A percentile compares a stretch with the other conserved stretches of the same genome.
These are phyloP conservation scores for Lathyrus sativus DNA, from an alignment of 306 rosid genomes.

Conservation along the genomic window DNA sequence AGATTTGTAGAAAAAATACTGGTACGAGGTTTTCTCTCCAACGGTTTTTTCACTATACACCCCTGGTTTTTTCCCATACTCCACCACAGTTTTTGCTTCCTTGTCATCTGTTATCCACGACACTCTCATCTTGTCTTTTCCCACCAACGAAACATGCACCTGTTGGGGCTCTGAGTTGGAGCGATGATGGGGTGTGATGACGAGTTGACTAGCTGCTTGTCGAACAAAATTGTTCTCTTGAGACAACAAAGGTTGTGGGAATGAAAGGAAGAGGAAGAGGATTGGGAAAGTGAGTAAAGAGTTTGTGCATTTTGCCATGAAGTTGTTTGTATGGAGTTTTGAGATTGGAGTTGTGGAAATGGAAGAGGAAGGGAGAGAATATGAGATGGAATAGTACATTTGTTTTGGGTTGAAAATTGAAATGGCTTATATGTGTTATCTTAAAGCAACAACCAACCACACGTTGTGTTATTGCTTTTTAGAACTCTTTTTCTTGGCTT, in stretches of 20 bases:
- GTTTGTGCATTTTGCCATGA: constrained; percentile 6
- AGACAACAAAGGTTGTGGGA: constrained; percentile 42
- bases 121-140: constrained; percentile 61
- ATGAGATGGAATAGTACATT: neutral
- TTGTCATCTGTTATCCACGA: constrained; percentile 67
- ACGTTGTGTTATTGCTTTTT: neutral
- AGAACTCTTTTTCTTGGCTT: neutral
- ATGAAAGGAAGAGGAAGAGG: constrained; percentile 36
- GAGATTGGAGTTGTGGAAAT: neutral
- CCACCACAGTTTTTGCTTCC: constrained; percentile 39
- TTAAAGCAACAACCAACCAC: constrained; percentile 17
- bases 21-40: constrained; percentile 36
- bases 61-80: constrained; percentile 47
- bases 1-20: constrained; percentile 42
- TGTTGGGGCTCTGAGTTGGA: constrained; percentile 52
- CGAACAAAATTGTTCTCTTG: constrained; percentile 37
- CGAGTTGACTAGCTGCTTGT: constrained; percentile 39
- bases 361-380: neutral
- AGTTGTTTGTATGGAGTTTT: constrained; percentile 10
- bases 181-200: constrained; percentile 42
- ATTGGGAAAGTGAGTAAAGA: constrained; percentile 23
- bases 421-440: constrained; percentile 7
- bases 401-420: neutral
- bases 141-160: constrained; percentile 78
- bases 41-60: constrained; percentile 28